Base-by-base conservation (phyloP, 2,329 filamentous ascomycete species). In the Fusarium virguliforme region DNA sequence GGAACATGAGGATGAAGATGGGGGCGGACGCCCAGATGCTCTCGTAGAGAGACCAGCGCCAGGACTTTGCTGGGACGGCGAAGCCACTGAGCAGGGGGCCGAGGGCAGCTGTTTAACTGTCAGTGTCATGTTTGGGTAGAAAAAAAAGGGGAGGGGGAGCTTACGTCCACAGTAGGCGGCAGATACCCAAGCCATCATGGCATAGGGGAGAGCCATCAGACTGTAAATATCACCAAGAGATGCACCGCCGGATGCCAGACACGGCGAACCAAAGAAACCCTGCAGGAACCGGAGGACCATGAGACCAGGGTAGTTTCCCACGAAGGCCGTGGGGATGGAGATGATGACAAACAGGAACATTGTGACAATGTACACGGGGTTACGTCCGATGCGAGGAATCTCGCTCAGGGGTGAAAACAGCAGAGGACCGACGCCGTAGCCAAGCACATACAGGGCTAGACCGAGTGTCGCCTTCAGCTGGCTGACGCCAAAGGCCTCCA, bases 291-390 rank as follows among this genome's bases (percentile, higher is more conserved):
- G 85, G 3, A 90, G 82, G 3, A 91, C 88, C 73, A 92, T 84
- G 9, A 94, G 83, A 0, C 89, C 89, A 0, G 87, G 81, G 58
- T 90, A 91, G 80, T 90, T 91, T 48, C 86, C 79, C 4, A 88
- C 88, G 0, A 93, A 78, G 0, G 90, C 88, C 0, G 90, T 88
- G 0, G 91, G 90, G 15, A 93, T 85, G 6, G 86, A 88, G 10
- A 94, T 79, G 66, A 93, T 85, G 54, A 91, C 88, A 77, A 93
- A 94, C 30, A 93, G 81, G 64, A 87, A 86, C 81, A 93, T 91
- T 9, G 90, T 91, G 70, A 87, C 77, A 37, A 92, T 86, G 78
- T 94, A 94, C 6, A 91, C 87, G 0, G 88, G 88, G 73, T 90
- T 93, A 7, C 91, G 85, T 3, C 92, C 91, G 56, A 93, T 86